A percentile compares a stretch with the other conserved stretches of the same genome.
Evolutionary conservation across 805 yeast species (phyloP).

Genomic region (Suhomyces sp.): DNA sequence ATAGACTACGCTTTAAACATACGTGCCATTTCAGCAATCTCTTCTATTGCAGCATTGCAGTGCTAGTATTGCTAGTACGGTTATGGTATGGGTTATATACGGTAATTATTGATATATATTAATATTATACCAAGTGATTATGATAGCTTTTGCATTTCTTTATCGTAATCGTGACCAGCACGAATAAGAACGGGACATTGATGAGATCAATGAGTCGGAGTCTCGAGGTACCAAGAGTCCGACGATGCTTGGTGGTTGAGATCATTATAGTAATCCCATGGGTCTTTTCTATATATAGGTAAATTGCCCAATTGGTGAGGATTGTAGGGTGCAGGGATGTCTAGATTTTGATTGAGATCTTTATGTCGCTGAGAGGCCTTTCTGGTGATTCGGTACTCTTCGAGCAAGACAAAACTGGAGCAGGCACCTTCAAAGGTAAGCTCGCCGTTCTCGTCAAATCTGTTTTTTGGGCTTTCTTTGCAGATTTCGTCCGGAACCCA

Average conservation of each 20-base stretch:
- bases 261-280: constrained; percentile 7
- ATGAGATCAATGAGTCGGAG: neutral
- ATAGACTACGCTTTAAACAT: too few species aligned
- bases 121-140: too few species aligned
- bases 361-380: constrained; percentile 24
- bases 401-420: constrained; percentile 30
- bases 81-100: too few species aligned
- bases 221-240: constrained; percentile 1
- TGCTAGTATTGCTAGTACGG: too few species aligned
- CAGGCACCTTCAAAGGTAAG: constrained; percentile 41
- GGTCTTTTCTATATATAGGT: constrained; percentile 40
- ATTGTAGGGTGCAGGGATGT: constrained; percentile 23
- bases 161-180: neutral
- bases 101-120: too few species aligned
- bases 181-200: neutral
- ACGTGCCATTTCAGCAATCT: too few species aligned
- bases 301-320: constrained; percentile 26
- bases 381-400: constrained; percentile 33
- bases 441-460: constrained; percentile 17
- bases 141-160: neutral
- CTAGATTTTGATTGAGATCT: constrained; percentile 20
- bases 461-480: neutral
- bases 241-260: neutral
- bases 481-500: constrained; percentile 49
- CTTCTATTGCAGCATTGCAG: too few species aligned